phyloP scores from a whole-genome alignment of 2,329 filamentous ascomycete species.

The Rugonectria rugulosa region DNA sequence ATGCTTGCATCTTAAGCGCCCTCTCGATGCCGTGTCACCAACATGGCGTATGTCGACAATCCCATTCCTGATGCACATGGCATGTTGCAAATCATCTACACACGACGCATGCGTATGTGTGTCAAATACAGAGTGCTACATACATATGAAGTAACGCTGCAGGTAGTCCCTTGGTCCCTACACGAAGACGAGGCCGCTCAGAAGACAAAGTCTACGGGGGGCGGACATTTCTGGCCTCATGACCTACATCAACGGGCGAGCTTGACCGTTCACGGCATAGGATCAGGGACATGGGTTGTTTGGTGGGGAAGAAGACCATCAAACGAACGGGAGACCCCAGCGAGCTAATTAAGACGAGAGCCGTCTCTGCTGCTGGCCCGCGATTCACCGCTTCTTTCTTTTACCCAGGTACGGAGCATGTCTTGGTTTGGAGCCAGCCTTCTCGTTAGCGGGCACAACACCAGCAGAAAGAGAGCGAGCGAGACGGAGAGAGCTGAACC shows the following conservation, averaged over 20 bases:
- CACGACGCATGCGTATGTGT: too few relatives aligned
- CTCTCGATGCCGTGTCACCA: not conserved
- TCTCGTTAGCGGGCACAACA: conserved; percentile 3
- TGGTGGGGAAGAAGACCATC: conserved; percentile 2
- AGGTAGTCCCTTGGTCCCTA: not conserved
- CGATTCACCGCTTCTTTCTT: conserved; percentile 21
- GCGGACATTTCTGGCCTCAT: conserved; percentile 8
- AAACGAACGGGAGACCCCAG: not conserved
- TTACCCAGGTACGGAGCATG: not conserved
- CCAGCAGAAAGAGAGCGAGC: not conserved
- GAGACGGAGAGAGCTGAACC: not conserved
- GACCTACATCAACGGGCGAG: conserved; percentile 1
- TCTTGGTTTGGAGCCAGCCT: conserved; percentile 12
- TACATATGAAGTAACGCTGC: not conserved
- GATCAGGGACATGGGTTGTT: too few relatives aligned
- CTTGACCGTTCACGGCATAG: not conserved
- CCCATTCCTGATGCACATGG: not conserved
- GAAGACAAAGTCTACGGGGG: not conserved
- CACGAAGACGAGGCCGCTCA: not conserved
- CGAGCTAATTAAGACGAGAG: too few relatives aligned
- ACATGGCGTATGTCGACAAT: not conserved
- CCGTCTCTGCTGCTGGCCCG: too few relatives aligned
- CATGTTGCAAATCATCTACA: too few relatives aligned
- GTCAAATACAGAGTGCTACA: too few relatives aligned
- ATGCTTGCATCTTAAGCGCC: not conserved